These are phyloP conservation scores for Chlorella sorokiniana DNA, from an alignment of 139 green algal genomes.

Conservation along the genomic window DNA sequence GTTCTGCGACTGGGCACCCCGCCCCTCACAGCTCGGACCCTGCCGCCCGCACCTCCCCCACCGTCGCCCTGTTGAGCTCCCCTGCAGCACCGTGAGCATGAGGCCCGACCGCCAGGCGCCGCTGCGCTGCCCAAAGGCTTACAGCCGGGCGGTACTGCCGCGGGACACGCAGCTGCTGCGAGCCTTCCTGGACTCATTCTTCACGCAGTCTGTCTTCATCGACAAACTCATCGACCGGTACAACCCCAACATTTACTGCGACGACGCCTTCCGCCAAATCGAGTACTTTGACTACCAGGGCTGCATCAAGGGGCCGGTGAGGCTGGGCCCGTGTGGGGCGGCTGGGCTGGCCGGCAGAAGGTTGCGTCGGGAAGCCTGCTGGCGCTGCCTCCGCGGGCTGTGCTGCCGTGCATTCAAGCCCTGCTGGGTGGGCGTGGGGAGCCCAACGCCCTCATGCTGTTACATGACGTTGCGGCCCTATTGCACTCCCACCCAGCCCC, in stretches of 20 bases:
- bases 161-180: background rate
- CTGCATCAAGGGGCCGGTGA: background rate
- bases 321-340: background rate
- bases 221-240: background rate
- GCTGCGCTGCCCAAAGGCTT: background rate
- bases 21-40: background rate
- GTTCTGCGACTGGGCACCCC: too few relatives aligned
- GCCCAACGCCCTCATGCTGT: too few relatives aligned
- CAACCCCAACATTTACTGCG: conserved; percentile 4
- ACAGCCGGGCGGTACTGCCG: background rate
- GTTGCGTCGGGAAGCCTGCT: too few relatives aligned
- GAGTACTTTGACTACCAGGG: background rate
- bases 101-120: background rate
- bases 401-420: too few relatives aligned
- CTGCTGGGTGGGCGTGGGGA: too few relatives aligned
- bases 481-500: too few relatives aligned
- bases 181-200: background rate
- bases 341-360: too few relatives aligned
- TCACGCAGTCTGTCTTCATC: background rate
- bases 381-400: too few relatives aligned
- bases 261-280: conserved; percentile 9
- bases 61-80: too few relatives aligned
- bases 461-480: too few relatives aligned
- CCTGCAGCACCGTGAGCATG: background rate
- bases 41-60: background rate